A percentile compares a stretch with the other conserved stretches of the same genome.
Conservation (phyloP, 345 rosid genomes). For the Salix exigua region DNA sequence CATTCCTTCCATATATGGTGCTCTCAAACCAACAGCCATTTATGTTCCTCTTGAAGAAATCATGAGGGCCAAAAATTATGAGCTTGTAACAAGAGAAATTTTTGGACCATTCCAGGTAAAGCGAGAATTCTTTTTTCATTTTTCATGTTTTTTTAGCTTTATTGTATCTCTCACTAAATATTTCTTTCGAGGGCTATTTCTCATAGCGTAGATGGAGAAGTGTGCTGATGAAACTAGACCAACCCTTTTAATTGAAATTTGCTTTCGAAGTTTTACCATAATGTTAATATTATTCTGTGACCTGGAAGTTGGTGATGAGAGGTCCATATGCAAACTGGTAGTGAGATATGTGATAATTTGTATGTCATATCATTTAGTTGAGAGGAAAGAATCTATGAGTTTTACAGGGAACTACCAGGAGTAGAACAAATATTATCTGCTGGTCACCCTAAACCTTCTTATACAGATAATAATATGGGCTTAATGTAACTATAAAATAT, state of each 20-base stretch:
- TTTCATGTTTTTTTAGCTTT: neutral
- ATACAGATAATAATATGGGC: no score
- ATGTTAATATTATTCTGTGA: neutral
- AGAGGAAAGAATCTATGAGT: no score
- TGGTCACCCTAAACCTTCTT: no score
- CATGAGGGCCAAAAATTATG: constrained; percentile 58
- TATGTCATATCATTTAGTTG: neutral
- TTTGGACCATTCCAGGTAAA: constrained; percentile 98
- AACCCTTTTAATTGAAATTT: neutral
- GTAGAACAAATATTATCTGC: no score
- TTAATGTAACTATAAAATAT: no score
- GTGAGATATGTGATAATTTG: neutral
- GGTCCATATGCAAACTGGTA: neutral
- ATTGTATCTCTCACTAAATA: neutral
- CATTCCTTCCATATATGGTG: constrained; percentile 86
- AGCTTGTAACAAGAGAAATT: constrained; percentile 80
- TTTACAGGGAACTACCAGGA: no score
- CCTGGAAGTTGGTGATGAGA: neutral
- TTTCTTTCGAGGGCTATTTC: neutral
- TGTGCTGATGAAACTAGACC: neutral
- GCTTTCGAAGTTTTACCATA: neutral
- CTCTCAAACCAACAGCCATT: constrained; percentile 81
- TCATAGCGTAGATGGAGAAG: neutral
- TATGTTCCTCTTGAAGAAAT: constrained; percentile 88
- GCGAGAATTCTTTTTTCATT: neutral